Base-by-base conservation (phyloP, 352 stramenopile genomes). In the Globisporangium parvum region DNA sequence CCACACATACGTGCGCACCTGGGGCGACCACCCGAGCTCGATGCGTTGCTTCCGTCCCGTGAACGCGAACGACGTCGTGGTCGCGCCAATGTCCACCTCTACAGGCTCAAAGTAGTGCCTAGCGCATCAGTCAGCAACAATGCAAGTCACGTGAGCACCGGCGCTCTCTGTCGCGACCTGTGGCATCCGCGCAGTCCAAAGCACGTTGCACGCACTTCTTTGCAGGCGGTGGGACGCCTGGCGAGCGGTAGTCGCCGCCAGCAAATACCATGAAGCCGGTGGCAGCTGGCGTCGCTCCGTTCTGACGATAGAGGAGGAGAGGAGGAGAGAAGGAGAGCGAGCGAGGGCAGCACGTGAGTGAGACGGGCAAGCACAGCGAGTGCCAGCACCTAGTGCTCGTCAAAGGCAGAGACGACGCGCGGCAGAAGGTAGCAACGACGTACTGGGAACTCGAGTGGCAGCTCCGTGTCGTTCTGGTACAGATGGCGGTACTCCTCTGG, bases 361-460 rank as follows among this genome's bases (percentile, higher is more conserved):
- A 20, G 3, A 18, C 47, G 39, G 6, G 35, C 10, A 12, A 33
- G 31, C 23, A 17, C 2, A 21, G 31, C 31, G 14, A 47, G 18
- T 14, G 10, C 40, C 21, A 47, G 39, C 39, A 3, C 2, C 39
- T 18, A 18, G 39, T 20, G 14, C 14, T 18, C 20, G 5, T 33
- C 5, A 31, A 23, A 41, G 14, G 40, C 6, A 23, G 40, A 20
- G 26, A 31, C 6, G 26, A 31, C 26, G 26, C 1, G 26, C 26
- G 3, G 26, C 3, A 31, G 26, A 2, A 31, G 26, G 3, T 31
- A 31, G 26, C 26, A 37, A 11, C 23, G 21, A 65, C 59, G 3
- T 47, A 94, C 84, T 33, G 85, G 84, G 21, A 94, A 91, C 49
- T 92, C 85, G 49, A 94, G 70, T 0, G 85, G 85, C 10, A 94